Percentiles rank a stretch among this genome's conserved stretches.
phyloP scores from a whole-genome alignment of 257 asterid genomes.

The Solanum sparsipilum region DNA sequence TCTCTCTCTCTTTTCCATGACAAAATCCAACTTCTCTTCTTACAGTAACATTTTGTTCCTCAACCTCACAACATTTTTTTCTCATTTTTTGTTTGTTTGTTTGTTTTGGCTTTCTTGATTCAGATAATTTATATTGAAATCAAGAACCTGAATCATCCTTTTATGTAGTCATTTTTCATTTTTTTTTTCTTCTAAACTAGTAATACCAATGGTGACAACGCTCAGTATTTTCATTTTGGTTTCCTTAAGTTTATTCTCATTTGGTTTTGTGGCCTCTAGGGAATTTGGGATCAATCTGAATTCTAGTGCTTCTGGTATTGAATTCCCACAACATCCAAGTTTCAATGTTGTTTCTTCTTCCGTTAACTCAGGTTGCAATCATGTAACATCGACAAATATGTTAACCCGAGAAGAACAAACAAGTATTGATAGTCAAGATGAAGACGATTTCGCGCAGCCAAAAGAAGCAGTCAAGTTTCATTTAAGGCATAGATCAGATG shows the following conservation, averaged over 20 bases:
- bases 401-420: background rate
- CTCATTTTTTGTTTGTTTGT: background rate
- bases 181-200: background rate
- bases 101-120: background rate
- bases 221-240: slow-evolving; percentile 2
- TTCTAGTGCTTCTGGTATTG: slow-evolving; percentile 20
- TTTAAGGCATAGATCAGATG: slow-evolving; percentile 40
- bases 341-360: slow-evolving; percentile 27
- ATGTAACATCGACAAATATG: background rate
- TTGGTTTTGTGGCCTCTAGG: slow-evolving; percentile 17
- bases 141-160: background rate
- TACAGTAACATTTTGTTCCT: background rate
- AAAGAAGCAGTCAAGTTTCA: slow-evolving; percentile 38
- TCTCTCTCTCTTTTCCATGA: background rate
- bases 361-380: slow-evolving; percentile 21
- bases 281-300: slow-evolving; percentile 15
- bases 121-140: background rate
- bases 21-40: background rate
- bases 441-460: background rate
- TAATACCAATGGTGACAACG: background rate
- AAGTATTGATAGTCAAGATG: background rate
- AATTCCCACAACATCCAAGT: slow-evolving; percentile 33
- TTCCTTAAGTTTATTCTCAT: slow-evolving; percentile 16
- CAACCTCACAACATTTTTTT: background rate
- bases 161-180: background rate